phyloP scores from a whole-genome alignment of 352 stramenopile genomes.

The Phytophthora sp. region DNA sequence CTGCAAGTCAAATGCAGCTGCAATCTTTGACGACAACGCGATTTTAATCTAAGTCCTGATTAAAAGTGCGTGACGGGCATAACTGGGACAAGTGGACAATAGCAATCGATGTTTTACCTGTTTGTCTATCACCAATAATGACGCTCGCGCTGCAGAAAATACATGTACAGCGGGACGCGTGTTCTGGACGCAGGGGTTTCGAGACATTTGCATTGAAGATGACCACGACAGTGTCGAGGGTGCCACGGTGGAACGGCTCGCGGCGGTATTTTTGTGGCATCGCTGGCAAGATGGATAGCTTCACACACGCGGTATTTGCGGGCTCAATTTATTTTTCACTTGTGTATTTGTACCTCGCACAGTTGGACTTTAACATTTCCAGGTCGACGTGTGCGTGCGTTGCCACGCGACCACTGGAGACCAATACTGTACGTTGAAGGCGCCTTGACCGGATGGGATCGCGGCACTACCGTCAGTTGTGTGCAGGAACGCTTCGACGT shows the following conservation, averaged over 20 bases:
- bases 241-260: background rate
- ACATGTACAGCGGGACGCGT: background rate
- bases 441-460: background rate
- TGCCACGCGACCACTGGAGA: background rate
- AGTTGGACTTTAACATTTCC: no score
- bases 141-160: no score
- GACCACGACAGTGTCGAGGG: background rate
- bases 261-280: constrained; percentile 4
- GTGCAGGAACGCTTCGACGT: no score
- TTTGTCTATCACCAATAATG: no score
- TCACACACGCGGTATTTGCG: no score
- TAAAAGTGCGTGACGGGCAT: no score
- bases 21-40: no score
- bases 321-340: no score
- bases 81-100: no score
- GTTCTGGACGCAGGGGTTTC: constrained; percentile 1
- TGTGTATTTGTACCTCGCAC: background rate
- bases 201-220: constrained; percentile 17
- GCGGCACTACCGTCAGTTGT: background rate
- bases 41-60: no score
- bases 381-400: background rate
- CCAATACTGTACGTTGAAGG: background rate
- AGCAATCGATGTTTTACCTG: no score
- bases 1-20: no score
- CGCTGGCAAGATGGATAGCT: background rate